Evolutionary conservation across 352 stramenopile genomes (phyloP), one percentile per base, ranked within the genome.

Genomic region (Phytophthora capsici): DNA sequence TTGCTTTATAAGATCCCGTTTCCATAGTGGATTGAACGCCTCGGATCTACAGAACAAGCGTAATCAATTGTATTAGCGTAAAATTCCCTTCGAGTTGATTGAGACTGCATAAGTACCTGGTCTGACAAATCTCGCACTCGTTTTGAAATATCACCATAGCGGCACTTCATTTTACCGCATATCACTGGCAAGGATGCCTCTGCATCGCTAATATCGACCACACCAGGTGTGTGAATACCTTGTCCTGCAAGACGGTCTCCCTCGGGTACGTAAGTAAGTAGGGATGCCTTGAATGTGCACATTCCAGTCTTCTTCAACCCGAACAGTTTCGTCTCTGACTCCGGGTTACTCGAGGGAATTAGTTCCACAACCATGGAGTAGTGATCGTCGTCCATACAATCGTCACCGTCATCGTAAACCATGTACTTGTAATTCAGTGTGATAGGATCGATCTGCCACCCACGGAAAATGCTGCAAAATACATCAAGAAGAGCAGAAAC

Each of bases 391-490:
- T 82, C 77, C 52, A 71, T 75, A 43, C 86, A 94, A 16, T 79
- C 32, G 60, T 91, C 84, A 20, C 86, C 86, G 32, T 94, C 86
- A 50, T 91, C 81, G 57, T 90, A 94, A 13, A 87, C 56, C 62
- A 89, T 87, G 22, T 90, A 74, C 55, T 94, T 94, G 78, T 91
- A 94, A 28, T 81, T 73, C 32, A 88, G 68, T 17, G 79, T 83
- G 50, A 93, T 89, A 13, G 86, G 86, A 66, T 94, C 86, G 28
- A 94, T 80, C 32, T 85, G 76, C 86, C 86, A 94, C 38, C 86
- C 86, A 12, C 77, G 80, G 53, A 86, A 94, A 49, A 94, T 86
- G 30, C 86, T 93, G 43, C 51, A 66, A 59, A n/a, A 44, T 26
- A 22, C 17, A 23, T 30, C 20, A 52, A 45, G 43, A 5, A 17